Evolutionary conservation across 176 grass and related monocot species (phyloP), one percentile per base, ranked within the genome.

Genomic region (Eremochloa ophiuroides): DNA sequence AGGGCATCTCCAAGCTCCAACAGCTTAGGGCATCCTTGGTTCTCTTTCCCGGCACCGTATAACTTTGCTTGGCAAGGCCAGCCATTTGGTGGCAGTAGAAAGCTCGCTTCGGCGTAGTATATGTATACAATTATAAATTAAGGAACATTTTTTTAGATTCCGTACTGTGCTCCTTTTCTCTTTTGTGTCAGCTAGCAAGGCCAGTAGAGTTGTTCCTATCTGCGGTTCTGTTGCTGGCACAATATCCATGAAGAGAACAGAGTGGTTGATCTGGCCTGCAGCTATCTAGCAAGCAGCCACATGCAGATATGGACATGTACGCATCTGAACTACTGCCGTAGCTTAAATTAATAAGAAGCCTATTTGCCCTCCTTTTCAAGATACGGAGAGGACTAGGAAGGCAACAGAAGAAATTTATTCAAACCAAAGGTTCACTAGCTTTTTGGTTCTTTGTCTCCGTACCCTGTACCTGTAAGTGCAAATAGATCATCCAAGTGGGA

Each of bases 231-330:
- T 66, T 66, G 71, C 18, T 29, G 11, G 8, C 31, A 6, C 10
- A 29, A 48, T 20, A 63, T 51, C 15, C 13, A 17, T 51, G 22
- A 48, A 50, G 34, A 70, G 35, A 29, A 15, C 15, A 26, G 17
- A 80, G 84, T 80, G 68, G 76, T 86, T 42, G 18, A 67, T 84
- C 60, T 83, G 43, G 67, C 44, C 26, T 34, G 58, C 58, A 80
- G 34, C 11, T 48, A 39, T 2, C 11, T 68, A 25, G 65, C 23
- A 43, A 79, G 29, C 77, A 66, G 43, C 62, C 43, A 66, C 29
- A 79, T 51, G 43, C 29, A 66, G 44, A 47, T 46, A 41, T 46
- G 46, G 30, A 74, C 47, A 31, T n/a, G n/a, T 46, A 78, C 10
- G 48, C 29, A 33, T 48, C 29, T 53, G 22, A 20, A 16, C 48